phyloP scores from a whole-genome alignment of 495 filamentous ascomycete species.

The Mytilinidion resinicola region DNA sequence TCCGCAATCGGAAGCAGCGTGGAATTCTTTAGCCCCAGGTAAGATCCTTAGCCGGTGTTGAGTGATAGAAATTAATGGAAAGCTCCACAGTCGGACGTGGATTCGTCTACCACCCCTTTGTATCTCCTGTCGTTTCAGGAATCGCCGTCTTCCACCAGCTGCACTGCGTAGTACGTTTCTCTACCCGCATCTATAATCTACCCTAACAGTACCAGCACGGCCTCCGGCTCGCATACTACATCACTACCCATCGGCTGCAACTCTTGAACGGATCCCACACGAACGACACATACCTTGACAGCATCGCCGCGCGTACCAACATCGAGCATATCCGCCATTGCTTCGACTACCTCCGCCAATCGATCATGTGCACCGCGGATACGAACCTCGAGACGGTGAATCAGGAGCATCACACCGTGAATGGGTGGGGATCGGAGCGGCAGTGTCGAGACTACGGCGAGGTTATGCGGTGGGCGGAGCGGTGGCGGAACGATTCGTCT shows the following conservation, averaged over 20 bases:
- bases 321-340: slow-evolving; percentile 18
- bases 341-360: slow-evolving; percentile 30
- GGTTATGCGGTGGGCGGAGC: slow-evolving; percentile 6
- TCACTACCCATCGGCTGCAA: background rate
- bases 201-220: background rate
- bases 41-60: too few species aligned
- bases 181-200: too few species aligned
- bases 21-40: too few species aligned
- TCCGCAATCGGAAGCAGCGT: too few species aligned
- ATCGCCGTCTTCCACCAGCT: slow-evolving; percentile 25
- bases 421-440: slow-evolving; percentile 20
- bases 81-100: slow-evolving; percentile 4
- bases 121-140: slow-evolving; percentile 1
- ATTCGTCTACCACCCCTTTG: slow-evolving; percentile 7
- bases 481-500: background rate
- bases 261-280: background rate
- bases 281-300: background rate
- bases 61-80: too few species aligned
- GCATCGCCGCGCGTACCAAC: too few species aligned
- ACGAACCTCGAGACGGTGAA: slow-evolving; percentile 22
- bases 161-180: slow-evolving; percentile 13
- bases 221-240: slow-evolving; percentile 16
- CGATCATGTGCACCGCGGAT: slow-evolving; percentile 27
- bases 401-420: slow-evolving; percentile 8
- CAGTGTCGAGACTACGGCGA: slow-evolving; percentile 13